phyloP scores from a whole-genome alignment of 495 filamentous ascomycete species.

The Corynascus novoguineensis region DNA sequence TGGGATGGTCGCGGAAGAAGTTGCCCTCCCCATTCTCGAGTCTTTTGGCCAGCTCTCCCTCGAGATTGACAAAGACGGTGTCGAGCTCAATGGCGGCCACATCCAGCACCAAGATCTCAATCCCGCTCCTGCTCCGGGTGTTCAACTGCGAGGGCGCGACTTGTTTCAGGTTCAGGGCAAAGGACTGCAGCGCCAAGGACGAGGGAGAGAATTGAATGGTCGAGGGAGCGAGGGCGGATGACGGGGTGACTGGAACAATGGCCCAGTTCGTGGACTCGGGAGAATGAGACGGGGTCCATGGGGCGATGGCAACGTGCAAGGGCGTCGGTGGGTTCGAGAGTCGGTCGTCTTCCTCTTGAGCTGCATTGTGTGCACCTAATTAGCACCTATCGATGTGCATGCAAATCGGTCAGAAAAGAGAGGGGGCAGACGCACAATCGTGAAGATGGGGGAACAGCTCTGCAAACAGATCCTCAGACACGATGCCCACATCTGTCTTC shows the following conservation, averaged over 20 bases:
- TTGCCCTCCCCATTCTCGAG: constrained; percentile 54
- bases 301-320: constrained; percentile 71
- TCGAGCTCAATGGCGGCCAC: constrained; percentile 74
- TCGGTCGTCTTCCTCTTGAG: constrained; percentile 27
- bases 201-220: constrained; percentile 80
- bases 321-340: constrained; percentile 29
- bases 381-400: constrained; percentile 9
- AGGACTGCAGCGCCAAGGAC: constrained; percentile 70
- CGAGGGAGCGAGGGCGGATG: constrained; percentile 57
- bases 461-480: constrained; percentile 79
- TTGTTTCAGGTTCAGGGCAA: constrained; percentile 56
- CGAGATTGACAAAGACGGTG: constrained; percentile 77
- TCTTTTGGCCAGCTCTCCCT: constrained; percentile 61
- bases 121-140: constrained; percentile 53
- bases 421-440: constrained; percentile 16
- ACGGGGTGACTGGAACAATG: constrained; percentile 68
- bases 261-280: constrained; percentile 71
- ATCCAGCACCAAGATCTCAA: constrained; percentile 79
- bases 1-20: constrained; percentile 47
- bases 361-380: constrained; percentile 14
- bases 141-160: constrained; percentile 58
- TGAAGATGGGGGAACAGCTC: constrained; percentile 66
- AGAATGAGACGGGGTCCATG: constrained; percentile 62
- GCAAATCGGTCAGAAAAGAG: not conserved
- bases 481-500: constrained; percentile 77